Evolutionary conservation across 2,329 filamentous ascomycete species (phyloP).

Genomic region (Sphaerulina populicola): DNA sequence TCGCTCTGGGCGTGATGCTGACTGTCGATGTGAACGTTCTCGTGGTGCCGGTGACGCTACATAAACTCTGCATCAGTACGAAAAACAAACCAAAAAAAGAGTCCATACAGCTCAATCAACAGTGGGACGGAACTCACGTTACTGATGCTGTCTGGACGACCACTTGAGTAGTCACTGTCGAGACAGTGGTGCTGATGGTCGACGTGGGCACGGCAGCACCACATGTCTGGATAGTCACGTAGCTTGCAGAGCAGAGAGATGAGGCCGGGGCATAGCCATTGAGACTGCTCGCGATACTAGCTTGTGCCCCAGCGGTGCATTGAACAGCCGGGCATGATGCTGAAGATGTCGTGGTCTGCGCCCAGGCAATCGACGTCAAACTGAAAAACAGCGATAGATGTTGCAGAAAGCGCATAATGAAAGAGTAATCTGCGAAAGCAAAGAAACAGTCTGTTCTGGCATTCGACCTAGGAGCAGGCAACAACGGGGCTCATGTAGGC

Average conservation of each 20-base stretch:
- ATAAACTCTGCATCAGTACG: neutral
- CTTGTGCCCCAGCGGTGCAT: neutral
- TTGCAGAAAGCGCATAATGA: neutral
- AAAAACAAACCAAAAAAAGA: neutral
- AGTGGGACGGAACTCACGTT: neutral
- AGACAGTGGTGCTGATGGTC: neutral
- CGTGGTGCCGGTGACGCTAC: neutral
- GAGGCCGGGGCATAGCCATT: neutral
- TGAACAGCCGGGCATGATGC: neutral
- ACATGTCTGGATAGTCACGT: neutral
- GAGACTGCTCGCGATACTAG: neutral
- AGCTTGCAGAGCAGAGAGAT: neutral
- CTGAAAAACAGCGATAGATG: neutral
- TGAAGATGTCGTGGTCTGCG: neutral
- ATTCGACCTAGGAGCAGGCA: neutral
- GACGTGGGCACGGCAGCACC: neutral
- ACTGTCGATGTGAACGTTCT: neutral
- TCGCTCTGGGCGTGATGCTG: neutral
- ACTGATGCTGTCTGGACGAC: neutral
- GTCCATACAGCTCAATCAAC: neutral
- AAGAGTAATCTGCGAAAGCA: neutral
- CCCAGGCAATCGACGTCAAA: neutral
- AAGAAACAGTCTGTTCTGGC: neutral
- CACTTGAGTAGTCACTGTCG: neutral
- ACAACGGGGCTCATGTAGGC: neutral